phyloP scores from a whole-genome alignment of 2,329 filamentous ascomycete species.

The Fusarium veterinarium region DNA sequence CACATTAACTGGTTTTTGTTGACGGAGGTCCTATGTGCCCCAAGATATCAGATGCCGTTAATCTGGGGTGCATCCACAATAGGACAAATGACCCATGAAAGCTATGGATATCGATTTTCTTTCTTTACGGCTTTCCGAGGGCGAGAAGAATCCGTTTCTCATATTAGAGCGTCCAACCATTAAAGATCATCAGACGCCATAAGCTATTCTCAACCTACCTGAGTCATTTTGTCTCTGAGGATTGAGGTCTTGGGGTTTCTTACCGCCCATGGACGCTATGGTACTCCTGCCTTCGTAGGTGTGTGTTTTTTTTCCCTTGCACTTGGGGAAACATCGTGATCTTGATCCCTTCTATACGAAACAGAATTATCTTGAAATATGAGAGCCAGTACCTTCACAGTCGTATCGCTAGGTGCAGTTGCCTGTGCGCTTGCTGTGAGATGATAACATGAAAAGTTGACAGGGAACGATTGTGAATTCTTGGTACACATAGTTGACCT shows the following conservation, averaged over 20 bases:
- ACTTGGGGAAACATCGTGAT: neutral
- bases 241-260: neutral
- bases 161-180: neutral
- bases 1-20: slow-evolving; percentile 9
- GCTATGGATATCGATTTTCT: neutral
- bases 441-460: neutral
- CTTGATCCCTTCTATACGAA: neutral
- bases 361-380: neutral
- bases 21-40: slow-evolving; percentile 16
- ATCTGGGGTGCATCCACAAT: slow-evolving; percentile 42
- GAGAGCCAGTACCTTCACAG: neutral
- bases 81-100: slow-evolving; percentile 13
- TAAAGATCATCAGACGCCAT: neutral
- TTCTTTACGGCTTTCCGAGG: neutral
- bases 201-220: neutral
- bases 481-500: neutral
- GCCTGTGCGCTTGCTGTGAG: neutral
- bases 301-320: too few relatives aligned
- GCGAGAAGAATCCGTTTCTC: neutral
- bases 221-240: neutral
- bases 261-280: neutral
- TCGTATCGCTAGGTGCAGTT: neutral
- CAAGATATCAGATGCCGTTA: slow-evolving; percentile 33
- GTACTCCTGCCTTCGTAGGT: neutral
- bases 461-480: neutral